Evolutionary conservation across 768 basidiomycete genomes (phyloP).

Genomic region (Podaxis sp.): DNA sequence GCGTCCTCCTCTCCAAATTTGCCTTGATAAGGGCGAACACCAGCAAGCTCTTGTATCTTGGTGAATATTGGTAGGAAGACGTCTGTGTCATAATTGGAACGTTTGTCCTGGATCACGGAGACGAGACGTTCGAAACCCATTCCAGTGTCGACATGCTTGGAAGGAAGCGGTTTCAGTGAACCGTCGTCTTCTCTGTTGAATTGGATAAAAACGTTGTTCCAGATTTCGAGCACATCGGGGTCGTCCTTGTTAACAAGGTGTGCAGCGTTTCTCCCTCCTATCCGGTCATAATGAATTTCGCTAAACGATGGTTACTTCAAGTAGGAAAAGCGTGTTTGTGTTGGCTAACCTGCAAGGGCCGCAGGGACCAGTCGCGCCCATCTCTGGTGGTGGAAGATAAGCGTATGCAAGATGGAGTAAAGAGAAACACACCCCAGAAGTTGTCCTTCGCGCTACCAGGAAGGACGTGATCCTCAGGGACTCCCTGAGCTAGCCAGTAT

Average conservation of each 20-base stretch:
- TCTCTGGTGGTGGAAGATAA: conserved; percentile 53
- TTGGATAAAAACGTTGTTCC: conserved; percentile 99
- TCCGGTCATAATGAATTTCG: conserved; percentile 95
- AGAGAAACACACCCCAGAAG: conserved; percentile 81
- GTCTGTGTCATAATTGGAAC: conserved; percentile 98
- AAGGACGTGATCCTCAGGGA: conserved; percentile 84
- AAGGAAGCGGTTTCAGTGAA: conserved; percentile 73
- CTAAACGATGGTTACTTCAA: conserved; percentile 31
- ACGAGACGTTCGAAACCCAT: conserved; percentile 99
- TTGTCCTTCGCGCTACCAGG: conserved; percentile 97
- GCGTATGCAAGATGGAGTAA: background rate
- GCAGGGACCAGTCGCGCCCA: conserved; percentile 98
- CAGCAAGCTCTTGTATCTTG: conserved; percentile 84
- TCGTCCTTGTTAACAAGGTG: conserved; percentile 94
- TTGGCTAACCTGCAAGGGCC: conserved; percentile 82
- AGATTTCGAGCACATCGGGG: conserved; percentile 95
- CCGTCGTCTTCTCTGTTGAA: conserved; percentile 94
- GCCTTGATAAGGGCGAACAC: conserved; percentile 82
- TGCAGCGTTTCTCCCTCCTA: conserved; percentile 95
- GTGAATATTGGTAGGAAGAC: conserved; percentile 87
- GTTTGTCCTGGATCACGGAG: conserved; percentile 84
- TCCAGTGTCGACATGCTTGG: conserved; percentile 96
- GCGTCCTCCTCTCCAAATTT: conserved; percentile 92
- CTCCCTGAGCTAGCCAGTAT: conserved; percentile 85
- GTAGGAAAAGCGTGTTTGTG: background rate